Percentiles rank a stretch among this genome's conserved stretches.
Conservation (phyloP, 1,284 basidiomycete species). For the Cutaneotrichosporon daszewskae region DNA sequence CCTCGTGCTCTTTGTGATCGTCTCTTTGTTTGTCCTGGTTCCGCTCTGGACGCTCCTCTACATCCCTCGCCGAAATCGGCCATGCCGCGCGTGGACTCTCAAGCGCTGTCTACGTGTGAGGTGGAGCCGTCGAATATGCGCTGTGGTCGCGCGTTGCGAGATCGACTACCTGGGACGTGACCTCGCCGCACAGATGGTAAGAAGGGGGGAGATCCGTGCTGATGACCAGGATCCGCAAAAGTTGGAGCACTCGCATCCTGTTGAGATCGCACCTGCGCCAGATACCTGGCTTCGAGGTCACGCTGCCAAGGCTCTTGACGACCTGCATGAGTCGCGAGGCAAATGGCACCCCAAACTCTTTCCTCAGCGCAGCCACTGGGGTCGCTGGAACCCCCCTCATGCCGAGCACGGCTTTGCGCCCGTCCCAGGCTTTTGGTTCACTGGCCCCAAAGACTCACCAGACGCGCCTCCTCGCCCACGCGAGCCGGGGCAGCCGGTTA, state of each 20-base stretch:
- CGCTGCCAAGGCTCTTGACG: slow-evolving; percentile 20
- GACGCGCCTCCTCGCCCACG: slow-evolving; percentile 11
- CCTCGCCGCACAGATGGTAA: slow-evolving; percentile 25
- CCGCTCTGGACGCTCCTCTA: slow-evolving; percentile 35
- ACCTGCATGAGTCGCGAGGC: slow-evolving; percentile 25
- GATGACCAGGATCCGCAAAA: slow-evolving; percentile 22
- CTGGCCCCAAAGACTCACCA: slow-evolving; percentile 26
- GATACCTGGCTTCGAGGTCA: slow-evolving; percentile 29
- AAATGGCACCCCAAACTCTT: slow-evolving; percentile 38
- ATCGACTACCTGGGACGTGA: slow-evolving; percentile 40
- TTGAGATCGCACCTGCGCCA: slow-evolving; percentile 33
- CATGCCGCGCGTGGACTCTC: slow-evolving; percentile 31
- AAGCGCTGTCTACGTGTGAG: slow-evolving; percentile 34
- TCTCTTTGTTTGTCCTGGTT: slow-evolving; percentile 28
- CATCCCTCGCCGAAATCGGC: slow-evolving; percentile 25
- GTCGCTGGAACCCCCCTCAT: neutral
- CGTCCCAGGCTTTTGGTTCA: slow-evolving; percentile 40
- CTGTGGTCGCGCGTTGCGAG: slow-evolving; percentile 37
- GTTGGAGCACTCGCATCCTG: slow-evolving; percentile 32
- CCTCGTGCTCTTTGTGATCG: slow-evolving; percentile 28
- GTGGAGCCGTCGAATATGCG: slow-evolving; percentile 32
- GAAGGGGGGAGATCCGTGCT: neutral
- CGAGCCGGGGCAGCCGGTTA: slow-evolving; percentile 29
- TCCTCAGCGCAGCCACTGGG: slow-evolving; percentile 2
- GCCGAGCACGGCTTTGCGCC: slow-evolving; percentile 27